Percentiles rank a stretch among this genome's conserved stretches.
phyloP scores from a whole-genome alignment of 2,329 filamentous ascomycete species.

The Aspergillus texensis region DNA sequence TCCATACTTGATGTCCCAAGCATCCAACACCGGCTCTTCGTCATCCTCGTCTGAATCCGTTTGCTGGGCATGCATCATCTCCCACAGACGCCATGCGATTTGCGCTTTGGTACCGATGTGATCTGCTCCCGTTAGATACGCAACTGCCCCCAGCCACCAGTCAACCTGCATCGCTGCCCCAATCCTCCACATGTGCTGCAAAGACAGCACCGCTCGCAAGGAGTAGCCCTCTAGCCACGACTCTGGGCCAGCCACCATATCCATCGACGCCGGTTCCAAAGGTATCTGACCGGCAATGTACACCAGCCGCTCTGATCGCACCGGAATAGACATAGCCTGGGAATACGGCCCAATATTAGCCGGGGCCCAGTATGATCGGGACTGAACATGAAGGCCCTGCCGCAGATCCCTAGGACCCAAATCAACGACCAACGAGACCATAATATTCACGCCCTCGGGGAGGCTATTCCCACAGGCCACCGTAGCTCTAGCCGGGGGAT shows the following conservation, averaged over 20 bases:
- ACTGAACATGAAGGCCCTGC: slow-evolving; percentile 81
- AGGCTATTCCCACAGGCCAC: slow-evolving; percentile 73
- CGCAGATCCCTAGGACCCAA: slow-evolving; percentile 34
- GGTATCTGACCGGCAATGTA: slow-evolving; percentile 91
- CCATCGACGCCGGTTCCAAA: slow-evolving; percentile 79
- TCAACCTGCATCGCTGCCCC: slow-evolving; percentile 70
- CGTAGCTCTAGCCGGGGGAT: slow-evolving; percentile 83
- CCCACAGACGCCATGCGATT: slow-evolving; percentile 51
- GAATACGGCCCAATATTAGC: slow-evolving; percentile 98
- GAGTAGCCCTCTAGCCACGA: slow-evolving; percentile 45
- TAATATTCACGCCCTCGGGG: slow-evolving; percentile 61
- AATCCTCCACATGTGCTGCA: slow-evolving; percentile 90
- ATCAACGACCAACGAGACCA: slow-evolving; percentile 59
- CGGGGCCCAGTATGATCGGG: slow-evolving; percentile 93
- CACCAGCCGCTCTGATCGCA: slow-evolving; percentile 47
- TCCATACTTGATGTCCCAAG: slow-evolving; percentile 59
- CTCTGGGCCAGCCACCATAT: slow-evolving; percentile 34
- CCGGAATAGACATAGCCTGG: slow-evolving; percentile 66
- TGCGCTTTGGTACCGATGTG: slow-evolving; percentile 37
- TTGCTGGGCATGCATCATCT: slow-evolving; percentile 34
- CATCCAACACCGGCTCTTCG: slow-evolving; percentile 51
- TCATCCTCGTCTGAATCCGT: slow-evolving; percentile 43
- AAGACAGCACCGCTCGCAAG: slow-evolving; percentile 68
- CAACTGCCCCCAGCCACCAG: slow-evolving; percentile 75
- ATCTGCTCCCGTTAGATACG: slow-evolving; percentile 64